Base-by-base conservation (phyloP, 1,284 basidiomycete genomes). In the Ceratobasidium sp. region DNA sequence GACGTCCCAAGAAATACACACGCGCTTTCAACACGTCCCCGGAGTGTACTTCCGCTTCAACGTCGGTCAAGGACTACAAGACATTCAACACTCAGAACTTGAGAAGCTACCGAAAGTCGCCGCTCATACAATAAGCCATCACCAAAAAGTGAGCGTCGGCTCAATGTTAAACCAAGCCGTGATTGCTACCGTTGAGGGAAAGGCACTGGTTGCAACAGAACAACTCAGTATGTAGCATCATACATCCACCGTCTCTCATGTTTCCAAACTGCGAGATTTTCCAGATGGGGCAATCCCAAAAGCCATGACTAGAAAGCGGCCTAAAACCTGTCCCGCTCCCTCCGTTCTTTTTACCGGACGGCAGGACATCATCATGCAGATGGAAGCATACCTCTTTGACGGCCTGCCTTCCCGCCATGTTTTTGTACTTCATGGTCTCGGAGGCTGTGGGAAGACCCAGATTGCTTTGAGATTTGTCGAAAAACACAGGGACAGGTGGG, bases 401-500 rank as follows among this genome's bases (percentile, higher is more conserved):
- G 30, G 28, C n/a, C 11, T 18, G 1, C 11, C 26, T 11, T 2
- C 32, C 9, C 52, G 23, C 14, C 67, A 41, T 28, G 43, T 41
- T 2, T 70, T 70, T 21, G 66, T 70, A 9, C 49, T 67, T 4
- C n/a, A 57, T 28, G 66, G 66, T 8, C 28, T 69, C 7, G 66
- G 66, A 14, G 66, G 66, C 6, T 38, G 38, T 21, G 66, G 54
- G 16, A 69, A 69, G 23, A 69, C 66, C 0, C 66, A 69, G 43
- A 35, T 57, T 13, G 66, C 66, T 16, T 28, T 44, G 35, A 69
- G 14, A 28, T 69, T 69, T 54, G 52, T 57, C 14, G 21, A 46
- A 8, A 30, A 13, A 43, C n/a, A 57, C n/a, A n/a, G 35, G 9
- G 28, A 26, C 1, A 43, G 16, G 66, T 57, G 16, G 11, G 46